Conservation (phyloP, 2,329 filamentous ascomycete species). For the Lizonia empirigonia region DNA sequence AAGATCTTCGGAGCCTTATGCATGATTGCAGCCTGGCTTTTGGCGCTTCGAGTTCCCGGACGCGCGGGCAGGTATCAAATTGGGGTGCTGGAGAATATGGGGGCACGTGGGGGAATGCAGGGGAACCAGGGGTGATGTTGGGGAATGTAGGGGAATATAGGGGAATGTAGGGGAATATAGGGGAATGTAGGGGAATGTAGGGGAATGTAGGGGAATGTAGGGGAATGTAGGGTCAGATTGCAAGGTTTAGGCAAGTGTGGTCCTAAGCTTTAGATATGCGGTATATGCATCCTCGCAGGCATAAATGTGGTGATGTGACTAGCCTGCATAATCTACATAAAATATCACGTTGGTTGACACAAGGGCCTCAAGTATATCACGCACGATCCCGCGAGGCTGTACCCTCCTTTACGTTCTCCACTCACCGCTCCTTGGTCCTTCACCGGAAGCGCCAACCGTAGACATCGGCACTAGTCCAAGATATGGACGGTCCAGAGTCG, state of each 20-base stretch:
- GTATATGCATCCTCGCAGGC: neutral
- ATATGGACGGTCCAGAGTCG: neutral
- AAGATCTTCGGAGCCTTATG: too few relatives aligned
- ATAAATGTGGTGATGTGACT: neutral
- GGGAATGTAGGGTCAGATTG: neutral
- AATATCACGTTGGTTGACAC: too few relatives aligned
- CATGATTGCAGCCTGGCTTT: too few relatives aligned
- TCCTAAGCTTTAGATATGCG: neutral
- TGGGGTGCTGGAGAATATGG: neutral
- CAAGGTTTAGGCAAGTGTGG: neutral
- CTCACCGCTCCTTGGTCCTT: neutral
- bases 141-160: neutral
- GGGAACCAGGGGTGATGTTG: neutral
- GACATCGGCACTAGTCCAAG: neutral
- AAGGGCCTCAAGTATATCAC: too few relatives aligned
- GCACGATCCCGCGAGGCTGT: neutral
- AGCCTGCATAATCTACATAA: neutral
- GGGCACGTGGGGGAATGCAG: neutral
- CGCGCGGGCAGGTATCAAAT: too few relatives aligned
- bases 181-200: neutral
- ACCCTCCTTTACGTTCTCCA: neutral
- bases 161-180: neutral
- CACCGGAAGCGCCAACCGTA: neutral
- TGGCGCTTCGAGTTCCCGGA: too few relatives aligned
- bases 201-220: neutral